These are phyloP conservation scores for Sarocladiaceae sp. DNA, from an alignment of 2,329 filamentous ascomycete genomes.

Conservation along the genomic window DNA sequence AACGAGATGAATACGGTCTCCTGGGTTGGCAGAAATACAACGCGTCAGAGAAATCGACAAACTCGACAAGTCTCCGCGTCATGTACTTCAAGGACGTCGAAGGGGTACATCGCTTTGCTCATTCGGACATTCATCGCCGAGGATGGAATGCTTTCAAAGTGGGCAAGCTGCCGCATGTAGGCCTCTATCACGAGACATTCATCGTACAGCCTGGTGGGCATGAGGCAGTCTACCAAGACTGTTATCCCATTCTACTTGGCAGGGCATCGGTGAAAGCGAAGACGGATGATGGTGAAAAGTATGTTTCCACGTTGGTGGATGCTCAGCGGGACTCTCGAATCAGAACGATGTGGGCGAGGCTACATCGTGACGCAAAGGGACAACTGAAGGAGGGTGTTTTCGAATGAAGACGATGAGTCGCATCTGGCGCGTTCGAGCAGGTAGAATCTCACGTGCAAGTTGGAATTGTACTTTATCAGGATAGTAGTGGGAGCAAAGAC, in stretches of 20 bases:
- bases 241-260: conserved; percentile 30
- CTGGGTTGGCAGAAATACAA: conserved; percentile 37
- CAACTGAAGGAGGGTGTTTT: conserved; percentile 13
- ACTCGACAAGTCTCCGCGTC: conserved; percentile 36
- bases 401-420: too few species aligned
- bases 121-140: conserved; percentile 38
- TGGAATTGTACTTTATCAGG: too few species aligned
- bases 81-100: conserved; percentile 46
- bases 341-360: conserved; percentile 27
- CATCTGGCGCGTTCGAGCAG: too few species aligned
- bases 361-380: conserved; percentile 21
- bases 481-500: too few species aligned
- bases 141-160: conserved; percentile 44
- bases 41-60: conserved; percentile 18
- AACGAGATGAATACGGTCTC: conserved; percentile 39
- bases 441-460: too few species aligned
- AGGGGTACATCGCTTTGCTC: conserved; percentile 45
- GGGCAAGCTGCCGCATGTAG: conserved; percentile 31
- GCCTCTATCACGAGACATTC: conserved; percentile 51
- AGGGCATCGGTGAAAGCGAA: conserved; percentile 19
- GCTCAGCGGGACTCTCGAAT: conserved; percentile 26
- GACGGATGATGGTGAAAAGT: conserved; percentile 19
- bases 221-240: conserved; percentile 46
- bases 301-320: conserved; percentile 28
- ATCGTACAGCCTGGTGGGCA: conserved; percentile 35